phyloP scores from a whole-genome alignment of 345 rosid genomes.

The Eucalyptus albens region DNA sequence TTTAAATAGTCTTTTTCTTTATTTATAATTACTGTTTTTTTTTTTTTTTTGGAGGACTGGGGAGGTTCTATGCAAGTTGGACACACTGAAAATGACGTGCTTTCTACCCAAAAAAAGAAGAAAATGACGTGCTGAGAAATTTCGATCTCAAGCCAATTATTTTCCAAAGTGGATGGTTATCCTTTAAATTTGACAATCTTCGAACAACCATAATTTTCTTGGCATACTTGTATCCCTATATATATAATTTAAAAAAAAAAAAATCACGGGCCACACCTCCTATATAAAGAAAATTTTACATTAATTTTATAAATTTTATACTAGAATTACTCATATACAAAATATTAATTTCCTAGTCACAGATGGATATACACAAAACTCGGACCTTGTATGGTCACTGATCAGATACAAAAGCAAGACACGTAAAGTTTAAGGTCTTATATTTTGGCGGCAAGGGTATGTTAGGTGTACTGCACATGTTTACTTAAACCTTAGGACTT shows the following conservation, averaged over 20 bases:
- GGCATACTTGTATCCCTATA: not conserved
- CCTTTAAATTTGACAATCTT: not conserved
- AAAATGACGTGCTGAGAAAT: not conserved
- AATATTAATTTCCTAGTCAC: not conserved
- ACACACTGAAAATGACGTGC: not conserved
- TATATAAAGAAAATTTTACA: not conserved
- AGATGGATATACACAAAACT: not conserved
- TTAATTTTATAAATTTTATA: not conserved
- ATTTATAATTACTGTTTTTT: not conserved
- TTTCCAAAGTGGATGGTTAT: not conserved
- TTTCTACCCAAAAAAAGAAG: too few species aligned
- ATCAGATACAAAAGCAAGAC: fast-evolving
- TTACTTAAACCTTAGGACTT: not conserved
- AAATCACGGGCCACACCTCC: not conserved
- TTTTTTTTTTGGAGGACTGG: not conserved
- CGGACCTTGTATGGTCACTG: not conserved
- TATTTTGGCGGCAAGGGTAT: not conserved
- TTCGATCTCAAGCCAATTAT: not conserved
- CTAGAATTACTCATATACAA: not conserved
- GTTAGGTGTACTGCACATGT: not conserved
- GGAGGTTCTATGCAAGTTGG: not conserved
- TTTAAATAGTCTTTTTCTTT: not conserved
- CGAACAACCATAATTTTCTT: not conserved
- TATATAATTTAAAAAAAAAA: not conserved
- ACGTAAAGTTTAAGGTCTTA: not conserved